A percentile compares a stretch with the other conserved stretches of the same genome.
phyloP scores from a whole-genome alignment of 169 alveolate species.

The Plasmodium reichenowi region DNA sequence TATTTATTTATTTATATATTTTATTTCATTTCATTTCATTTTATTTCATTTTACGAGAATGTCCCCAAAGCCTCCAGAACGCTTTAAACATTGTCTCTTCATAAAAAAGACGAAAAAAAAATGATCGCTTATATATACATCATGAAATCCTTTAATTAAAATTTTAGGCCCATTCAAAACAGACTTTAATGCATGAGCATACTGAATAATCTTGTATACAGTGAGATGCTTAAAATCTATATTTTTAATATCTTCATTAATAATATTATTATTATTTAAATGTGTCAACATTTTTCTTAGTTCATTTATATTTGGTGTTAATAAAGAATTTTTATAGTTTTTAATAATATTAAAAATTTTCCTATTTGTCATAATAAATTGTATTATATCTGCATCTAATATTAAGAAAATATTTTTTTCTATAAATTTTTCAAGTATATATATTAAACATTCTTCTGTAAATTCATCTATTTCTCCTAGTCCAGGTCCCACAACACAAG shows the following conservation, averaged over 20 bases:
- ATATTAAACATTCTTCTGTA: constrained; percentile 32
- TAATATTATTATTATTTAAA: not conserved
- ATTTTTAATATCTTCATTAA: not conserved
- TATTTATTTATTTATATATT: not conserved
- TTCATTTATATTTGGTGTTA: constrained; percentile 66
- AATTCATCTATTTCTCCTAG: constrained; percentile 88
- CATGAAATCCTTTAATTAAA: constrained; percentile 40
- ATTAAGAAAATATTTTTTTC: constrained; percentile 41
- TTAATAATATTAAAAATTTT: constrained; percentile 17
- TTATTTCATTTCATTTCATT: too few species aligned
- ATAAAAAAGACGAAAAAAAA: constrained; percentile 45
- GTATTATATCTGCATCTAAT: constrained; percentile 56
- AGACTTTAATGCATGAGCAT: constrained; percentile 19
- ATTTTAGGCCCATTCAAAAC: constrained; percentile 56
- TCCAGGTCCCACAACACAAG: constrained; percentile 93
- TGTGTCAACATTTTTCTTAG: constrained; percentile 28
- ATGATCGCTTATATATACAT: constrained; percentile 25
- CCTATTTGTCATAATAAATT: constrained; percentile 20
- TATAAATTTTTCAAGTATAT: constrained; percentile 21
- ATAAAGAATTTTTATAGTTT: constrained; percentile 38
- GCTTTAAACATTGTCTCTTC: constrained; percentile 21
- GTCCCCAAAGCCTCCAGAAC: constrained; percentile 55
- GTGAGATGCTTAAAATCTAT: constrained; percentile 8
- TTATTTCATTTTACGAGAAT: constrained; percentile 12
- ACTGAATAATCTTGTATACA: not conserved